Percentiles rank a stretch among this genome's conserved stretches.
These are phyloP conservation scores for Candida frijolesensis DNA, from an alignment of 1,139 yeast species.

Conservation along the genomic window DNA sequence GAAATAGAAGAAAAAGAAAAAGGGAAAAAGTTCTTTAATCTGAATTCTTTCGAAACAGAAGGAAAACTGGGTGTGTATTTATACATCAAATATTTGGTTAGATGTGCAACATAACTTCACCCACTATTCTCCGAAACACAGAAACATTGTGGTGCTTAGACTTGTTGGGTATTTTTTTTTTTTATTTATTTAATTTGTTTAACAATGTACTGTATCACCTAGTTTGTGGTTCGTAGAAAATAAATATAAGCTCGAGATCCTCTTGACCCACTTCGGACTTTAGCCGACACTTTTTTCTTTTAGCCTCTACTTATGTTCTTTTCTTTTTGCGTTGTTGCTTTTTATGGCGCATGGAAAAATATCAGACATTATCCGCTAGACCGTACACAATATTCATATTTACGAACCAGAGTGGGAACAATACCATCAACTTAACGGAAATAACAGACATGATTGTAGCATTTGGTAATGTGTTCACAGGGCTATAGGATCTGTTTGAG, in stretches of 20 bases:
- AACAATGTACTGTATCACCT: not conserved
- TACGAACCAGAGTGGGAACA: too few relatives aligned
- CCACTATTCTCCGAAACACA: not conserved
- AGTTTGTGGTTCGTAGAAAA: not conserved
- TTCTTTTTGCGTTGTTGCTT: not conserved
- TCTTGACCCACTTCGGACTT: slow-evolving; percentile 1
- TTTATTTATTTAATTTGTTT: not conserved
- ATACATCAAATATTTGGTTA: not conserved
- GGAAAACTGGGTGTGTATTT: not conserved
- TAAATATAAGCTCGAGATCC: not conserved
- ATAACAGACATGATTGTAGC: too few relatives aligned
- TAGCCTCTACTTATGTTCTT: not conserved
- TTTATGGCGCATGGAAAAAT: not conserved
- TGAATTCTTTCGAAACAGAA: not conserved
- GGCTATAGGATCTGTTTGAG: not conserved
- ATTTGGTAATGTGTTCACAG: too few relatives aligned
- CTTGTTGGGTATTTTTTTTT: not conserved
- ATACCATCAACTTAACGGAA: too few relatives aligned
- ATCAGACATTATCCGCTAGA: not conserved
- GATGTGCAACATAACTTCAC: not conserved
- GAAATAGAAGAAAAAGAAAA: not conserved
- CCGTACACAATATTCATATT: too few relatives aligned
- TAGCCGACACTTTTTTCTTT: not conserved
- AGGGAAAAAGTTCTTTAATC: not conserved
- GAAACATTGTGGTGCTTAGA: not conserved